Percentiles rank a stretch among this genome's conserved stretches.
Evolutionary conservation across 352 stramenopile genomes (phyloP).

Genomic region (Phytophthora fragariaefolia): DNA sequence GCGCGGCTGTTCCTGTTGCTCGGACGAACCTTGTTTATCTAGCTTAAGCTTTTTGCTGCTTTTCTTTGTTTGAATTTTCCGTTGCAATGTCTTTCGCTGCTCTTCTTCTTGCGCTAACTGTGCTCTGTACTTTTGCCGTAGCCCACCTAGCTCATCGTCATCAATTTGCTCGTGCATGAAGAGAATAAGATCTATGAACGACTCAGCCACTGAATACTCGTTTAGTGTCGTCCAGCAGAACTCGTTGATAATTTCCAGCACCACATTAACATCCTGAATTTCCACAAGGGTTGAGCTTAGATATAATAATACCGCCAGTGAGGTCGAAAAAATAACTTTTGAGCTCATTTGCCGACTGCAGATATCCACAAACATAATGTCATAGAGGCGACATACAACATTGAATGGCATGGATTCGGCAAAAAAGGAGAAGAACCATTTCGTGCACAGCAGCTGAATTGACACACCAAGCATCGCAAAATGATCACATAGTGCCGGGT

Average conservation of each 20-base stretch:
- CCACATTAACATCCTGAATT: slow-evolving; percentile 75
- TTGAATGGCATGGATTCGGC: slow-evolving; percentile 85
- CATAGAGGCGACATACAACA: slow-evolving; percentile 77
- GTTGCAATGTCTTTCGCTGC: slow-evolving; percentile 58
- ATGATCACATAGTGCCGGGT: slow-evolving; percentile 63
- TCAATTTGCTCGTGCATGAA: slow-evolving; percentile 75
- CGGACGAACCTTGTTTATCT: slow-evolving; percentile 27
- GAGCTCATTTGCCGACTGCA: slow-evolving; percentile 55
- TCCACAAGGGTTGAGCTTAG: slow-evolving; percentile 73
- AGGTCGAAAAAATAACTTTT: slow-evolving; percentile 80
- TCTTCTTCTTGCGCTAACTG: slow-evolving; percentile 70
- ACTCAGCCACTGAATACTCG: slow-evolving; percentile 77
- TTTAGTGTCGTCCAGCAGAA: slow-evolving; percentile 77
- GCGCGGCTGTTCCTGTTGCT: slow-evolving; percentile 36
- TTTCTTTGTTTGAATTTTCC: slow-evolving; percentile 52
- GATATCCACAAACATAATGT: slow-evolving; percentile 79
- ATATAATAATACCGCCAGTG: slow-evolving; percentile 77
- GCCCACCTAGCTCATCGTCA: slow-evolving; percentile 57
- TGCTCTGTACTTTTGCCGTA: slow-evolving; percentile 60
- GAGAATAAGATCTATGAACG: slow-evolving; percentile 75
- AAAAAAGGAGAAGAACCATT: slow-evolving; percentile 90
- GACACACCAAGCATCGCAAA: slow-evolving; percentile 65
- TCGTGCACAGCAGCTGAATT: slow-evolving; percentile 81
- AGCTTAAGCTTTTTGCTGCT: slow-evolving; percentile 40
- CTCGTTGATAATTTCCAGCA: slow-evolving; percentile 81